Evolutionary conservation across 768 basidiomycete genomes (phyloP).

Genomic region (Termitomyces sp.): DNA sequence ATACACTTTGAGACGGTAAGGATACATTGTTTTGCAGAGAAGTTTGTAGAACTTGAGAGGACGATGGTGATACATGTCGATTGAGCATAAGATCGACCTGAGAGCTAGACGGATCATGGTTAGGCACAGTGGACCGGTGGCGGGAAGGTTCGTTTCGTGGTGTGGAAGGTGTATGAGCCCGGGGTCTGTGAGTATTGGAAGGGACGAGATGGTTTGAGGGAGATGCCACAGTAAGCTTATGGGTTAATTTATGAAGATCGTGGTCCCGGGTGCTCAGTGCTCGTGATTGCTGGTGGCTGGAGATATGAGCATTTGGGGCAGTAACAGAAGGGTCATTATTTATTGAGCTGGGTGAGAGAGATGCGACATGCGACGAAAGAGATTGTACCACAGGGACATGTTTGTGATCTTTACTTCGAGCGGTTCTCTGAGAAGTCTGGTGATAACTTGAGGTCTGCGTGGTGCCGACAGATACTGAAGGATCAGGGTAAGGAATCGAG

Average conservation of each 20-base stretch:
- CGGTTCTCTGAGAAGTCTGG: neutral
- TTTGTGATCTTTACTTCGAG: slow-evolving; percentile 4
- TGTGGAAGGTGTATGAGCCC: neutral
- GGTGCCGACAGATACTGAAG: neutral
- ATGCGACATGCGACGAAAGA: neutral
- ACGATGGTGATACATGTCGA: slow-evolving; percentile 4
- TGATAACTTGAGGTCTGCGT: neutral
- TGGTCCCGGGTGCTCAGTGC: neutral
- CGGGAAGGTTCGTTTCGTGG: neutral
- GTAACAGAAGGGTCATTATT: too few species aligned
- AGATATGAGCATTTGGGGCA: neutral
- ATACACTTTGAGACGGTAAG: slow-evolving; percentile 8
- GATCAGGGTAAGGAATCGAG: neutral
- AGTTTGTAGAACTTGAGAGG: slow-evolving; percentile 11
- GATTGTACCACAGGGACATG: neutral
- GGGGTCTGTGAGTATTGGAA: neutral
- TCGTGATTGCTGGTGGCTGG: neutral
- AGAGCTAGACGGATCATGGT: neutral
- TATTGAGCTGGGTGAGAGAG: too few species aligned
- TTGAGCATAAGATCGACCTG: neutral
- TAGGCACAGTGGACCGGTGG: neutral
- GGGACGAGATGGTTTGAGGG: neutral
- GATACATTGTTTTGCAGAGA: slow-evolving; percentile 7
- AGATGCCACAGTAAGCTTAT: neutral
- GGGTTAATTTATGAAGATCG: neutral